Evolutionary conservation across 2,329 filamentous ascomycete genomes (phyloP), one percentile per base, ranked within the genome.

Genomic region (Trichoderma sp.): DNA sequence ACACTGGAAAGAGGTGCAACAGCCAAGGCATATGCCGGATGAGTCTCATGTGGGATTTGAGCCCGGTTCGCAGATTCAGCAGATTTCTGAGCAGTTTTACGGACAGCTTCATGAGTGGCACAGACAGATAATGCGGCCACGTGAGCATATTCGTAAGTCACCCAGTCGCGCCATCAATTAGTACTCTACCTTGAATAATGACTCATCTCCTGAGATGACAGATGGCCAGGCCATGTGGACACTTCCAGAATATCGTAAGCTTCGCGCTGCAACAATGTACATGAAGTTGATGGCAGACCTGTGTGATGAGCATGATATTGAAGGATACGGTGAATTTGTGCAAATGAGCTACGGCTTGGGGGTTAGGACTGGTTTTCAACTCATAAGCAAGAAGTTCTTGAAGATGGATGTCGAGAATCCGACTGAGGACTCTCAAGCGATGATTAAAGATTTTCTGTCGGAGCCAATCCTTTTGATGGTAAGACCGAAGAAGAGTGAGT

Each of bases 21-120:
- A 63, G 24, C 61, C 61, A 2, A 63, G 29, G 16, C 52, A 63
- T 37, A 63, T 63, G 61, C 61, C 61, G 13, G 61, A 63, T 24
- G 21, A 33, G 13, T 29, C 61, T 13, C 40, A 55, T 21, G 8
- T 55, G 4, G 61, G 61, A 6, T 63, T 63, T 19, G 61, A 63
- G 16, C 47, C 47, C 5, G 61, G 61, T 1, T 63, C 61, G 14
- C 47, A 63, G 47, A 49, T 53, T 2, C 61, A 33, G 21, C 8
- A 27, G 31, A 33, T 63, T 33, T 63, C 61, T 37, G 61, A 63
- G 47, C 61, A 63, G 21, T 29, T 63, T 7, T 63, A 63, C 6
- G 61, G 61, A 29, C 61, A 63, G 10, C 33, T 63, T 19, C 31
- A 63, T 40, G 40, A 14, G 5, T 63, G 61, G 61, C 61, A 63